Percentiles rank a stretch among this genome's conserved stretches.
These are phyloP conservation scores for Discostella pseudostelligera DNA, from an alignment of 108 stramenopile species.

Conservation along the genomic window DNA sequence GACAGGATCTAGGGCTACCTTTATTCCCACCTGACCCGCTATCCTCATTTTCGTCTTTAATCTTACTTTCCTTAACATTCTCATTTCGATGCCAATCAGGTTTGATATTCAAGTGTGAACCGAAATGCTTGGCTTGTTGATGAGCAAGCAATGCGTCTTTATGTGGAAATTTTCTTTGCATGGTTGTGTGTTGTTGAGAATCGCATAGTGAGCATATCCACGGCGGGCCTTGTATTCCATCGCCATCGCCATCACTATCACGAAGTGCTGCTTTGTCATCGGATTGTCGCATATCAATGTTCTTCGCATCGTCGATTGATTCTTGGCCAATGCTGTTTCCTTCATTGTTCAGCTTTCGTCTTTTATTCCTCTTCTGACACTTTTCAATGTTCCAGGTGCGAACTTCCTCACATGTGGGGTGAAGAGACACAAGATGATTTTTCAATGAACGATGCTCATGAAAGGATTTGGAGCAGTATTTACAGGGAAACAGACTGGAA, in stretches of 20 bases:
- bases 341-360: conserved; percentile 10
- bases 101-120: conserved; percentile 54
- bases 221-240: background rate
- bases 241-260: background rate
- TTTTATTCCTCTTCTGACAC: conserved; percentile 32
- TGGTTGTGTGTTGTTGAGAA: background rate
- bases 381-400: conserved; percentile 29
- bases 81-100: conserved; percentile 68
- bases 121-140: conserved; percentile 68
- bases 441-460: conserved; percentile 66
- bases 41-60: conserved; percentile 5
- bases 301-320: background rate
- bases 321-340: background rate
- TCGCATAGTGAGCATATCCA: conserved; percentile 26
- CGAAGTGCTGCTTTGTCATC: too few species aligned
- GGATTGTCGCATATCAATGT: too few species aligned
- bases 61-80: too few species aligned
- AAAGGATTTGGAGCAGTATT: conserved; percentile 64
- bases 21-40: background rate
- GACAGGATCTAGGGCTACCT: conserved; percentile 13
- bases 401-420: conserved; percentile 40
- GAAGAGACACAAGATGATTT: conserved; percentile 56
- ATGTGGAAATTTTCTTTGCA: conserved; percentile 52
- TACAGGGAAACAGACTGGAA: conserved; percentile 43
- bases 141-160: conserved; percentile 65